Evolutionary conservation across 2,329 filamentous ascomycete genomes (phyloP), one percentile per base, ranked within the genome.

Genomic region (Colletotrichum chlorophyti): DNA sequence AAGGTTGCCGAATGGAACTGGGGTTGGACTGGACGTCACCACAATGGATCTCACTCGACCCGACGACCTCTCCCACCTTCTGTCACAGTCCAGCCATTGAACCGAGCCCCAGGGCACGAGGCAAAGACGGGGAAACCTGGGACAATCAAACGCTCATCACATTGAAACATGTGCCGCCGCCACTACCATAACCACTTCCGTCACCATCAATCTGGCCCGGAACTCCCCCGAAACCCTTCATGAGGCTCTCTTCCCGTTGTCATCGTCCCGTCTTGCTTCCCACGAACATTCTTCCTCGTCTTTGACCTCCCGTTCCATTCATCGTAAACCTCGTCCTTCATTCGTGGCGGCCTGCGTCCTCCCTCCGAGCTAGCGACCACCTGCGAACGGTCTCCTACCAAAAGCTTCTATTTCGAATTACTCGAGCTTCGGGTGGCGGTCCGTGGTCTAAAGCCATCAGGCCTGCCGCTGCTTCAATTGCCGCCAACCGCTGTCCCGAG

Each of bases 161-260:
- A 34, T 50, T 57, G 57, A 57, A 60, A 60, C 57, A 60, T 60
- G 57, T 60, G 57, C 57, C 51, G 43, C 38, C 32, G 27, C n/a
- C n/a, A n/a, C 19, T 50, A 60, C 52, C 52, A 32, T 43, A 23
- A 21, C 21, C 19, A n/a, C 38, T n/a, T n/a, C n/a, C n/a, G n/a
- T n/a, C n/a, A n/a, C n/a, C n/a, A n/a, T n/a, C n/a, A n/a, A n/a
- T n/a, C 53, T 45, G 52, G 51, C 15, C 27, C 21, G 26, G 32
- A 32, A 23, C 38, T 21, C 37, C 48, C 29, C n/a, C n/a, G n/a
- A n/a, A n/a, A n/a, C n/a, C n/a, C 48, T 41, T 35, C 43, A 40
- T 43, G 40, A 41, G 45, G 38, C 31, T 60, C 43, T 45, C 32
- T 26, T 23, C 14, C 27, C 37, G 15, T 41, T 14, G 35, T 57